Conservation (phyloP, 768 basidiomycete species). For the Dioszegia hungarica region DNA sequence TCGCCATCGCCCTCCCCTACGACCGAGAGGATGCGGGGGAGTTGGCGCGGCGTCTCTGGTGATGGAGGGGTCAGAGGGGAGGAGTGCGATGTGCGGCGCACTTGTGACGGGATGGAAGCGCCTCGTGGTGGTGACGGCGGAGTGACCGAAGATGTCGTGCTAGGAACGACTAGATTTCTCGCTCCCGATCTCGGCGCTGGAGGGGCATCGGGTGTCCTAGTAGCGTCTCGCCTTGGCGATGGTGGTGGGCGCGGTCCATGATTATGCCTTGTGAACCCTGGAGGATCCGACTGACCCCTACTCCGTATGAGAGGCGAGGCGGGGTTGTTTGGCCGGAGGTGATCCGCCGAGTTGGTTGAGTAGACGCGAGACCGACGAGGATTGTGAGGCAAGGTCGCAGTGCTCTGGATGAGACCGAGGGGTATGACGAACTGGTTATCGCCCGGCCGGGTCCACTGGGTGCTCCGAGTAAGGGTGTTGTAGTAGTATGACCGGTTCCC, state of each 20-base stretch:
- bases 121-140: no score
- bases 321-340: conserved; percentile 1
- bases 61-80: neutral
- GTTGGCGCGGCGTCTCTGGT: neutral
- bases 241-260: no score
- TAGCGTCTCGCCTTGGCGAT: no score
- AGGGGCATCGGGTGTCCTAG: no score
- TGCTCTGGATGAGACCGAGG: conserved; percentile 60
- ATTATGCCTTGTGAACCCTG: no score
- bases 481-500: conserved; percentile 88
- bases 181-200: no score
- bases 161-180: no score
- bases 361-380: neutral
- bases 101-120: no score
- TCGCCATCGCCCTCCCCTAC: neutral
- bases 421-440: conserved; percentile 78
- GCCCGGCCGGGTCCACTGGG: conserved; percentile 82
- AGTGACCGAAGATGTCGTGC: no score
- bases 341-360: neutral
- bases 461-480: conserved; percentile 84
- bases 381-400: no score
- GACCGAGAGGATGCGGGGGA: neutral
- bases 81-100: neutral
- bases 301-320: neutral
- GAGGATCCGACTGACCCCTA: neutral